Conservation (phyloP, 1,284 basidiomycete genomes). For the Pseudozyma flocculosa region DNA sequence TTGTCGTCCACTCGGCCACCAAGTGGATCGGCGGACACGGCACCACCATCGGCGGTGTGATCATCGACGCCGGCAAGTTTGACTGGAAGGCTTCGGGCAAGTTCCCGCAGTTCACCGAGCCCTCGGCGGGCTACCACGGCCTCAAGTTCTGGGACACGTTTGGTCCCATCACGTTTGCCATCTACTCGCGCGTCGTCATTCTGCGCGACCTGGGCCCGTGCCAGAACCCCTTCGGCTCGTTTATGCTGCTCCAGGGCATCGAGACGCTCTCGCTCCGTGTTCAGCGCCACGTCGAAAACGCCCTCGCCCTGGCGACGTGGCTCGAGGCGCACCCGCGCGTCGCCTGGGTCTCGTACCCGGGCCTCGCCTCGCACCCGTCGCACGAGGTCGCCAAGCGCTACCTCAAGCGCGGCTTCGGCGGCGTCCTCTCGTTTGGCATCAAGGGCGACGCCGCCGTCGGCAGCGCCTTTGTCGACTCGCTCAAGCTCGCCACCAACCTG, state of each 20-base stretch:
- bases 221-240: conserved; percentile 78
- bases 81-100: conserved; percentile 76
- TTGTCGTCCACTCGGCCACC: conserved; percentile 82
- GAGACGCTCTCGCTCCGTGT: conserved; percentile 80
- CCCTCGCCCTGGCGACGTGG: conserved; percentile 72
- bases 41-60: conserved; percentile 80
- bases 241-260: conserved; percentile 79
- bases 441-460: conserved; percentile 69
- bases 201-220: conserved; percentile 76
- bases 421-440: conserved; percentile 78
- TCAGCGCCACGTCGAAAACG: conserved; percentile 74
- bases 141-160: conserved; percentile 66
- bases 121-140: conserved; percentile 81
- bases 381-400: conserved; percentile 66
- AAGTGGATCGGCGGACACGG: conserved; percentile 92
- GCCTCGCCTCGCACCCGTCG: conserved; percentile 68
- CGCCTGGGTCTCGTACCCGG: conserved; percentile 80
- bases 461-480: conserved; percentile 70
- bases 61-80: conserved; percentile 79
- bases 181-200: conserved; percentile 73
- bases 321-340: conserved; percentile 73
- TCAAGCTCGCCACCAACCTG: conserved; percentile 66
- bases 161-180: conserved; percentile 70
- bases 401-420: conserved; percentile 65
- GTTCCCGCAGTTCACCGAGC: conserved; percentile 80